Evolutionary conservation across 208 protist species (phyloP).

Genomic region (Wallacemonas sp.): DNA sequence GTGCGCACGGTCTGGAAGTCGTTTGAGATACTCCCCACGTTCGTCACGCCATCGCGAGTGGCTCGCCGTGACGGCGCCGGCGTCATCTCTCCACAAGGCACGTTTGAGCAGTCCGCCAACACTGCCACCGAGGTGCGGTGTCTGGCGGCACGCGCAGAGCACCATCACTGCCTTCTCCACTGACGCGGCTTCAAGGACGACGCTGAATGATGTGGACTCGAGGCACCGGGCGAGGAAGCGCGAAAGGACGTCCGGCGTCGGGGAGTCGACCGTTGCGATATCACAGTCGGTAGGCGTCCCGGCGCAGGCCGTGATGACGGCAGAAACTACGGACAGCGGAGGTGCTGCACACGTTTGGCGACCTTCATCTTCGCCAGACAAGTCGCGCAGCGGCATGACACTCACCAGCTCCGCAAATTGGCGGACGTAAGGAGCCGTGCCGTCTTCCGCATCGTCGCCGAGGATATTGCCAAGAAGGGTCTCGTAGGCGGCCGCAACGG

Average conservation of each 20-base stretch:
- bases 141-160: not conserved
- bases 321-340: not conserved
- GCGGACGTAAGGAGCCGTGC: not conserved
- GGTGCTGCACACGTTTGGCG: not conserved
- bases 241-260: not conserved
- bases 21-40: too few relatives aligned
- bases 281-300: too few relatives aligned
- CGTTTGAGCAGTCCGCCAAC: not conserved
- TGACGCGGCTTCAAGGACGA: too few relatives aligned
- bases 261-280: too few relatives aligned
- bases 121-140: not conserved
- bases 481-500: not conserved
- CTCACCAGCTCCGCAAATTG: not conserved
- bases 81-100: not conserved
- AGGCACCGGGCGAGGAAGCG: not conserved
- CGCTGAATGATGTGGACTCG: too few relatives aligned
- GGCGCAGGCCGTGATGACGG: not conserved
- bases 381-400: not conserved
- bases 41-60: not conserved
- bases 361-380: not conserved
- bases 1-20: not conserved
- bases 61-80: not conserved
- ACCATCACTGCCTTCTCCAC: not conserved
- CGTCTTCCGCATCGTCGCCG: not conserved
- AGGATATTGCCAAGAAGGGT: not conserved